Base-by-base conservation (phyloP, 306 rosid genomes). In the Quercus glauca region DNA sequence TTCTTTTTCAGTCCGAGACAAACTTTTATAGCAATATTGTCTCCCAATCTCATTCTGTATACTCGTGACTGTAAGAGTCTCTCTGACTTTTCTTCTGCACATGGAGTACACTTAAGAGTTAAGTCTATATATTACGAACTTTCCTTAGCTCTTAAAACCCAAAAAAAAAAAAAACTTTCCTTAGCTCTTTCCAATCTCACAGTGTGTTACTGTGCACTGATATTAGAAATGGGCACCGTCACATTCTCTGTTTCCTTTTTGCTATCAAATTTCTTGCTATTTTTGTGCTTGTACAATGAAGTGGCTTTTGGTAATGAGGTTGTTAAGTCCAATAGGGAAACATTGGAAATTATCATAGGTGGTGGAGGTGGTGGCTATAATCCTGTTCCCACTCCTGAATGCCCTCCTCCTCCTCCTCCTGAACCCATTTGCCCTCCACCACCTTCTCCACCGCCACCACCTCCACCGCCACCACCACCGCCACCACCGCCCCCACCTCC, bases 301-400 rank as follows among this genome's bases (percentile, higher is more conserved):
- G 21, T 55, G 3, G 69, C 71, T 20, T 28, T 5, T 6, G 59
- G 82, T 1, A 53, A 78, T 71, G 69, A 73, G 11, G 17, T 77
- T 7, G 73, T 81, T 55, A 8, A 14, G 41, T 77, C 88, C 1
- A 77, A 55, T 25, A 76, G 90, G 10, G 88, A 84, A 52, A 29
- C 86, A 15, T 73, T 84, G 0, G 86, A 86, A 81, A 86, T 89
- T 21, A 78, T 80, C 81, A 80, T 83, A 0, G 90, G 88, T 3
- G 87, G 78, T 0, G 90, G 90, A 0, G 86, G 87, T 0, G 83
- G 80, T 0, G 28, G 35, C 57, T 31, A 29, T 58, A 5, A 64
- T 53, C 90, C 88, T 25, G 2, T 87, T 15, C 88, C 92, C 4
- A 26, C 83, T 6, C 90, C 92, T 31, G 21, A 65, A 29, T 14